Base-by-base conservation (phyloP, 2,329 filamentous ascomycete genomes). In the Botryotinia narcissicola region DNA sequence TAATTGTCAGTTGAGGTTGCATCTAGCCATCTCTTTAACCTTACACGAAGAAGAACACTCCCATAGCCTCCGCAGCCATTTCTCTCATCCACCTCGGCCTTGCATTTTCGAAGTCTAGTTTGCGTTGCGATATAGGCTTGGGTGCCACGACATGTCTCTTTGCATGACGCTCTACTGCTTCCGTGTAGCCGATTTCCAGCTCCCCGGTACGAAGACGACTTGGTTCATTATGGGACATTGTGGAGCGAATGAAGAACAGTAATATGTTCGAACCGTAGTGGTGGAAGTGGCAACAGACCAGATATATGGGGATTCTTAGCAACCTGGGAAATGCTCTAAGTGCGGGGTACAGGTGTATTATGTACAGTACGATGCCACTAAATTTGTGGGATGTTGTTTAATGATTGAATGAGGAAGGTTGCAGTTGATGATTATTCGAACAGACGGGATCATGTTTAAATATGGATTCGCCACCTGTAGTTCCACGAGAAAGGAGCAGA, bases 1-100 rank as follows among this genome's bases (percentile, higher is more conserved):
- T n/a, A 83, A 51, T 79, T 81, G 44, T 69, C 51, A 60, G 46
- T 48, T 37, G 63, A 40, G 69, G 37, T 42, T 57, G 32, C 44
- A 59, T 25, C 32, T 37, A 42, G 22, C 20, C 16, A 22, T 37
- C 37, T 40, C 37, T 42, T 29, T 10, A 7, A 10, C n/a, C 73
- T 57, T 44, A 83, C 80, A 86, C 85, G 77, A 87, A 88, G 78
- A 87, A 86, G 82, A 89, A 89, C 5, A 88, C 86, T 4, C 87
- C 87, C 0, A 86, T 86, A 5, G 86, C 86, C 78, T 90, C 87
- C 6, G 86, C 87, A 75, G 86, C 82, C 81, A 86, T 86, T 77
- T 89, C 86, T 70, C 87, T 82, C 54, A 89, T 80, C 83, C 85
- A 86, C 73, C 86, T 82, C 18, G 87, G 87, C 67, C 87, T 82